These are phyloP conservation scores for Alisma plantagoaquatica DNA, from an alignment of 106 monocot species.

Conservation along the genomic window DNA sequence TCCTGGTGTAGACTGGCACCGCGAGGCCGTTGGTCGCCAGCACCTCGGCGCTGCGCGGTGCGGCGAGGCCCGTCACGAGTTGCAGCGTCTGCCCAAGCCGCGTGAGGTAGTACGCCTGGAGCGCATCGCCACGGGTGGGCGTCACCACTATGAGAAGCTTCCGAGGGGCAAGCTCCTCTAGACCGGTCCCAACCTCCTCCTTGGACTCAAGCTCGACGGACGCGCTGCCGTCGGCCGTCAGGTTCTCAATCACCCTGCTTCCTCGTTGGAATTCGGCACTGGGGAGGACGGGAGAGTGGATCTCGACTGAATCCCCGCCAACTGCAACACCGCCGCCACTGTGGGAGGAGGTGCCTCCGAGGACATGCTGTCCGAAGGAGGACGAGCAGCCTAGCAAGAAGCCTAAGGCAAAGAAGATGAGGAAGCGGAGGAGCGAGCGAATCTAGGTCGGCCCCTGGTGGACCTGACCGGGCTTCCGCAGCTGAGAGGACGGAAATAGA, in stretches of 20 bases:
- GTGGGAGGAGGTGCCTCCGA: not conserved
- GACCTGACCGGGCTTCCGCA: conserved; percentile 17
- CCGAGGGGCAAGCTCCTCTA: not conserved
- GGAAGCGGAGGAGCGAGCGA: conserved; percentile 1
- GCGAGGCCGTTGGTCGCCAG: too few species aligned
- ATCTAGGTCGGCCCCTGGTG: conserved; percentile 11
- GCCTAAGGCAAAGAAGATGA: conserved; percentile 12
- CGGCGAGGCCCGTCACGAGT: conserved; percentile 41
- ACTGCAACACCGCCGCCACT: not conserved
- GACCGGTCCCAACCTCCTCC: not conserved
- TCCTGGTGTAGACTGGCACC: too few species aligned
- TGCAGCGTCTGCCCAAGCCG: conserved; percentile 59
- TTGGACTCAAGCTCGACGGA: not conserved
- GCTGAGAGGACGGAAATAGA: conserved; percentile 24
- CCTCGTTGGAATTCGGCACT: too few species aligned
- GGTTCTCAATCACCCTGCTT: too few species aligned
- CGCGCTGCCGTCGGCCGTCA: not conserved
- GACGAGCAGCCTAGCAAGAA: conserved; percentile 20
- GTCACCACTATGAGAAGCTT: conserved; percentile 81
- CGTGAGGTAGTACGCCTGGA: conserved; percentile 60
- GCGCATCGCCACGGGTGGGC: conserved; percentile 63
- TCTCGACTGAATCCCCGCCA: not conserved
- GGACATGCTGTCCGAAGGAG: not conserved
- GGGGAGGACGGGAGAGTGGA: not conserved
- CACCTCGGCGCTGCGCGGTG: conserved; percentile 80